Percentiles rank a stretch among this genome's conserved stretches.
Evolutionary conservation across 306 rosid genomes (phyloP).

Genomic region (Gleditsia sinensis): DNA sequence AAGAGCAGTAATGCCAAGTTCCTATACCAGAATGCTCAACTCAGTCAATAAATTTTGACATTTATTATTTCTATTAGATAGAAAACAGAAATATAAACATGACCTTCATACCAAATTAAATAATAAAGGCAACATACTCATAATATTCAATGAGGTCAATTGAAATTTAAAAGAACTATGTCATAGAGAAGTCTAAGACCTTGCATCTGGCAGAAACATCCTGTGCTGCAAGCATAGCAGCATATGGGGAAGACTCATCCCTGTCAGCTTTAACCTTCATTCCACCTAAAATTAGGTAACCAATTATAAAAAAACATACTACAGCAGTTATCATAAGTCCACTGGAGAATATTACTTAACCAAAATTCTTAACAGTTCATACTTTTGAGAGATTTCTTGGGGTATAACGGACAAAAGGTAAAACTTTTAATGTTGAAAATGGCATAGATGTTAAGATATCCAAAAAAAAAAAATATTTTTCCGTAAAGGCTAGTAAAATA

Average conservation of each 20-base stretch:
- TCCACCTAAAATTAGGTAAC: slow-evolving; percentile 53
- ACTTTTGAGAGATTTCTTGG: too few relatives aligned
- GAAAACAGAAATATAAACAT: not conserved
- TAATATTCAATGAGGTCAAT: not conserved
- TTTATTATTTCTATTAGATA: not conserved
- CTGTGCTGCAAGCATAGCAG: slow-evolving; percentile 96
- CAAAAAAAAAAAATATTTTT: not conserved
- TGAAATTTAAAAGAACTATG: not conserved
- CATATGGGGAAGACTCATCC: slow-evolving; percentile 93
- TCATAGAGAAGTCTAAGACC: slow-evolving; percentile 38
- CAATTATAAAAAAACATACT: not conserved
- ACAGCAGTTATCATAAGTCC: not conserved
- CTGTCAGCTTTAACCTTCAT: slow-evolving; percentile 96
- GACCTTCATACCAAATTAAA: not conserved
- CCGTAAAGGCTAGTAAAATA: too few relatives aligned
- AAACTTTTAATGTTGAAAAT: not conserved
- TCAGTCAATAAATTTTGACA: not conserved
- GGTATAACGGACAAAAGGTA: not conserved
- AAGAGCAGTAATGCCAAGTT: slow-evolving; percentile 81
- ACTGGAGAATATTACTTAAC: not conserved
- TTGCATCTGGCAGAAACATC: slow-evolving; percentile 88
- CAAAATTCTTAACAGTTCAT: not conserved
- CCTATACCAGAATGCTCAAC: slow-evolving; percentile 45
- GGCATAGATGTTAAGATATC: not conserved
- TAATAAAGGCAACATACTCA: not conserved